A percentile compares a stretch with the other conserved stretches of the same genome.
These are phyloP conservation scores for Acacia crassicarpa DNA, from an alignment of 306 rosid genomes.

Conservation along the genomic window DNA sequence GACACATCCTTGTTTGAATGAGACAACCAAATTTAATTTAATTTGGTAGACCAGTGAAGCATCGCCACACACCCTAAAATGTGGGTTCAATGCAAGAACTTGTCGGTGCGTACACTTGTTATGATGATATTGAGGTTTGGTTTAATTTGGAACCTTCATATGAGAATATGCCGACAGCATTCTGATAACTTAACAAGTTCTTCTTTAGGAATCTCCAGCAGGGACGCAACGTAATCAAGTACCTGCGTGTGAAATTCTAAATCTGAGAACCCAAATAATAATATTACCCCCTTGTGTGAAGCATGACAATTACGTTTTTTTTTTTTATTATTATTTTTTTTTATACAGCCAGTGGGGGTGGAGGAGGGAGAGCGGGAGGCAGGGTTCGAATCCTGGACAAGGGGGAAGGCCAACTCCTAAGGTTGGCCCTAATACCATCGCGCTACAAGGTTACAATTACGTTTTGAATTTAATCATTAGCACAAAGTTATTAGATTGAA, in stretches of 20 bases:
- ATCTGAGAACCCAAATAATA: not conserved
- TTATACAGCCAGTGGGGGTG: no score
- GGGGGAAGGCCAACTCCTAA: no score
- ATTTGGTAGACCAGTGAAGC: not conserved
- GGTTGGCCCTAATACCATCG: no score
- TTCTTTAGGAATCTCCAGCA: conserved; percentile 50
- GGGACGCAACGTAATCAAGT: conserved; percentile 51
- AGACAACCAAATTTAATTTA: not conserved
- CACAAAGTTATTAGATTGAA: not conserved
- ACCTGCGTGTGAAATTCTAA: conserved; percentile 35
- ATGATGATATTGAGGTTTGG: not conserved
- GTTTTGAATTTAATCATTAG: not conserved
- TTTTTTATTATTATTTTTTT: no score
- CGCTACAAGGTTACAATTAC: no score
- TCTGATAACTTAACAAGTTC: conserved; percentile 47
- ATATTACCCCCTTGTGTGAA: not conserved
- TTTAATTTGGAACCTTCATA: conserved; percentile 19
- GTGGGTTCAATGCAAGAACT: not conserved
- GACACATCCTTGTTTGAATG: not conserved
- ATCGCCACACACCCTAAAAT: not conserved
- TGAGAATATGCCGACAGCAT: conserved; percentile 44
- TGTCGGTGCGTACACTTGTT: not conserved
- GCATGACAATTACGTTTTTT: not conserved
- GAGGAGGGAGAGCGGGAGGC: no score
- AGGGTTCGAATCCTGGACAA: no score